phyloP scores from a whole-genome alignment of 352 stramenopile genomes.

The Pilasporangium apinafurcum region DNA sequence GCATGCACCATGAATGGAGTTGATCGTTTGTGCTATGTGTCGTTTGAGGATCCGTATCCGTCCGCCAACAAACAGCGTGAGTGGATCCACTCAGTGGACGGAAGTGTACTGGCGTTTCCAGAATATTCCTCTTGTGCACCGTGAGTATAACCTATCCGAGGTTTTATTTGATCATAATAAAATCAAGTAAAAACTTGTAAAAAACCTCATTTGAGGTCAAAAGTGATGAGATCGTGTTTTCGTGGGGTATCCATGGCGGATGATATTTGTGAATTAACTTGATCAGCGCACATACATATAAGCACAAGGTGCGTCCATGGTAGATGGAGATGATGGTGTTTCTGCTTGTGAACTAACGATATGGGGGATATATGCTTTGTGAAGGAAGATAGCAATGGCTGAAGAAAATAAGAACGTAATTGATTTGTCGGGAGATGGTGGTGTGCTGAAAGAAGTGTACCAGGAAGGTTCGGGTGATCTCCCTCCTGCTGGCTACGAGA shows the following conservation, averaged over 20 bases:
- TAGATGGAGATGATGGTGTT: neutral
- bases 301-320: neutral
- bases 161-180: neutral
- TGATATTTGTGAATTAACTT: neutral
- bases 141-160: neutral
- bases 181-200: neutral
- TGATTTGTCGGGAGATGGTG: slow-evolving; percentile 85
- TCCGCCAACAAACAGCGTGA: too few species aligned
- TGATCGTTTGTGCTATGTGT: neutral
- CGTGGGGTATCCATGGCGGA: too few species aligned
- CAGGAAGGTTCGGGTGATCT: slow-evolving; percentile 81
- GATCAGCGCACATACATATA: neutral
- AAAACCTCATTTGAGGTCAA: neutral
- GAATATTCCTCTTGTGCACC: slow-evolving; percentile 27
- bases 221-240: too few species aligned
- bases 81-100: too few species aligned
- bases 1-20: slow-evolving; percentile 20
- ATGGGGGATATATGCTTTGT: too few species aligned
- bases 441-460: slow-evolving; percentile 90
- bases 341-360: too few species aligned
- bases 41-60: too few species aligned
- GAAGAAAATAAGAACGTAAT: slow-evolving; percentile 22
- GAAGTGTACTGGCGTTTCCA: slow-evolving; percentile 16
- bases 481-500: slow-evolving; percentile 72
- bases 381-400: neutral